Percentiles rank a stretch among this genome's conserved stretches.
Conservation (phyloP, 1,139 yeast species). For the Komagataea norvegica region DNA sequence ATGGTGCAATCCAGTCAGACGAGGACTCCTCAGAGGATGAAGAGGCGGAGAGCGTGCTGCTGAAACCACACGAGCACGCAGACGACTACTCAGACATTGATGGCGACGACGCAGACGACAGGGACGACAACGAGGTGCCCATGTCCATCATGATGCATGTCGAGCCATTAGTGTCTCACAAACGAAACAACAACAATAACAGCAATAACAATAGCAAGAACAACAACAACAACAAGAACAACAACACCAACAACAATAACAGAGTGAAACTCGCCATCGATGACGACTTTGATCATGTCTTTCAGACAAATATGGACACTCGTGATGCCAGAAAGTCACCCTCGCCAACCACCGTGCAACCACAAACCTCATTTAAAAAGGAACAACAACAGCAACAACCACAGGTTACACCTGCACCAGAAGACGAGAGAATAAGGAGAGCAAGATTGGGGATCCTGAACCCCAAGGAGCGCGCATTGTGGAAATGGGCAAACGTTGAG, state of each 20-base stretch:
- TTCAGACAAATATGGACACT: no score
- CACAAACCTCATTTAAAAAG: conserved; percentile 8
- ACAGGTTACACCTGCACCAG: no score
- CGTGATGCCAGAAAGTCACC: conserved; percentile 3
- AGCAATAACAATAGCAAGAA: not conserved
- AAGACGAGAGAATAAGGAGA: conserved; percentile 24
- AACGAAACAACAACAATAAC: not conserved
- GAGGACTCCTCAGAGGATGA: conserved; percentile 17
- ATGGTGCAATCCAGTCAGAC: conserved; percentile 24
- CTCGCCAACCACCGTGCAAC: conserved; percentile 2
- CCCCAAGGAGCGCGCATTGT: conserved; percentile 77
- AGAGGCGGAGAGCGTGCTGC: conserved; percentile 11
- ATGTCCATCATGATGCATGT: conserved; percentile 28
- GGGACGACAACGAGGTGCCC: conserved; percentile 23
- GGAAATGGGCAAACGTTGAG: conserved; percentile 95
- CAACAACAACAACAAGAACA: not conserved
- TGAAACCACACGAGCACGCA: conserved; percentile 7
- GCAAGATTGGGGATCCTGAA: conserved; percentile 32
- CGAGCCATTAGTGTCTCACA: conserved; percentile 4
- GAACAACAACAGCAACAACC: not conserved
- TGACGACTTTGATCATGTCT: no score
- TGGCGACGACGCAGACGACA: conserved; percentile 7
- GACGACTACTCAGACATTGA: conserved; percentile 12
- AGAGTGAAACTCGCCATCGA: no score
- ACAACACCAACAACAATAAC: not conserved